Evolutionary conservation across 129 eudicot species (phyloP).

Genomic region (Saussurea involucrata): DNA sequence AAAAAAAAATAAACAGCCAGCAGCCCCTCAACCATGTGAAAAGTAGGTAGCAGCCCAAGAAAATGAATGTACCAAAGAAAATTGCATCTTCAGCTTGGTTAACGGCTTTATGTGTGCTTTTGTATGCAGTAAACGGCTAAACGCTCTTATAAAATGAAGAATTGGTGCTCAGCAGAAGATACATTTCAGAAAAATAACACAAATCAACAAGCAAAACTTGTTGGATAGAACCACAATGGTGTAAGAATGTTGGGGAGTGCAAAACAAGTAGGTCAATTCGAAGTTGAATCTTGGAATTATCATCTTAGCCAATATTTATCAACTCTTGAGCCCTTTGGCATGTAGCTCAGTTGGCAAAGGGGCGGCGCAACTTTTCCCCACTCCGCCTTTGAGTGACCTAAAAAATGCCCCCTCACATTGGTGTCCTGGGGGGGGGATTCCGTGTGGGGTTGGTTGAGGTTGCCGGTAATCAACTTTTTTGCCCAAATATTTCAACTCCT

Average conservation of each 20-base stretch:
- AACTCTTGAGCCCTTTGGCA: too few species aligned
- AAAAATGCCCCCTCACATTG: too few species aligned
- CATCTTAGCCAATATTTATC: too few species aligned
- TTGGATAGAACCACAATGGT: too few species aligned
- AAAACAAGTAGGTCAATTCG: too few species aligned
- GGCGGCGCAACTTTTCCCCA: too few species aligned
- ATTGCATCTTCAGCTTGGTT: background rate
- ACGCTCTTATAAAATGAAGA: background rate
- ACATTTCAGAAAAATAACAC: background rate
- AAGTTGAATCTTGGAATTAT: background rate
- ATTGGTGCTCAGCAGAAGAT: background rate
- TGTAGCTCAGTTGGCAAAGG: too few species aligned
- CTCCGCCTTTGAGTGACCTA: too few species aligned
- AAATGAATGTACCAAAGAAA: constrained; percentile 8
- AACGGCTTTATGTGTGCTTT: background rate
- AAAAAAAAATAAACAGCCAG: too few species aligned
- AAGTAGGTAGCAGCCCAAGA: constrained; percentile 20
- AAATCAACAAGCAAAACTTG: background rate
- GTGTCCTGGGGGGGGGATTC: too few species aligned
- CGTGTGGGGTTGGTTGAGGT: too few species aligned
- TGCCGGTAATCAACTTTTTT: background rate
- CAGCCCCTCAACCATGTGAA: constrained; percentile 29
- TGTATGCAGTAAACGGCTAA: background rate
- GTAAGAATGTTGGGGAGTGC: too few species aligned
- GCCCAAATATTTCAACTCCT: background rate